Evolutionary conservation across 1,139 yeast genomes (phyloP), one percentile per base, ranked within the genome.

Genomic region (Yueomyces sp.): DNA sequence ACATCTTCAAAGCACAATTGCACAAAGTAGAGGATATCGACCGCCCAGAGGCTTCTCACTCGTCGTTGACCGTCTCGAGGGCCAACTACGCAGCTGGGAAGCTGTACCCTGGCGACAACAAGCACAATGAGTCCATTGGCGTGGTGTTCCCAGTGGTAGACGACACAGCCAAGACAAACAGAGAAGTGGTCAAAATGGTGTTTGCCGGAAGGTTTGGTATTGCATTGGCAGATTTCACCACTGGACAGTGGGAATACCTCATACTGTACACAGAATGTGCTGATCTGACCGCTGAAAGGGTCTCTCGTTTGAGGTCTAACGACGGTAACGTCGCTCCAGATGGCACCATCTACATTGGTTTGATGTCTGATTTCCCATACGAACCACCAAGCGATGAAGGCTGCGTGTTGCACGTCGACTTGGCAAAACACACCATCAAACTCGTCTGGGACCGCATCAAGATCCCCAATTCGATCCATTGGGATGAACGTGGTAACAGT

Each of bases 381-480:
- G 44, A 46, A 1, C 43, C 42, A 4, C 50, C 56, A 27, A 50
- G 47, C 8, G 50, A 53, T 11, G 61, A 62, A 39, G 73, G 73
- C 3, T 58, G 62, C 44, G 44, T 68, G 11, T 51, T 64, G 41
- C 59, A 62, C 34, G 54, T 66, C 38, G 58, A 57, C 35, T 43
- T 56, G 4, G 43, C 53, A 4, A 52, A 50, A 2, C 59, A 54
- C n/a, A 48, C 52, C 5, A 49, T 59, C 25, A 49, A 54, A 8
- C 48, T 52, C 34, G 54, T 68, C 4, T 56, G 67, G 47, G 63
- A 64, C 34, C 57, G 65, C 28, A 62, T 72, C 36, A 59, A 60
- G 36, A 80, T 82, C 46, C 73, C 91, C 26, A 87, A 87, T 56
- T 95, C 96, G n/a, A 69, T 87, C 51, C 83, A 81, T 32, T 89